Conservation (phyloP, 2,329 filamentous ascomycete genomes). For the Aspergillus fructus region DNA sequence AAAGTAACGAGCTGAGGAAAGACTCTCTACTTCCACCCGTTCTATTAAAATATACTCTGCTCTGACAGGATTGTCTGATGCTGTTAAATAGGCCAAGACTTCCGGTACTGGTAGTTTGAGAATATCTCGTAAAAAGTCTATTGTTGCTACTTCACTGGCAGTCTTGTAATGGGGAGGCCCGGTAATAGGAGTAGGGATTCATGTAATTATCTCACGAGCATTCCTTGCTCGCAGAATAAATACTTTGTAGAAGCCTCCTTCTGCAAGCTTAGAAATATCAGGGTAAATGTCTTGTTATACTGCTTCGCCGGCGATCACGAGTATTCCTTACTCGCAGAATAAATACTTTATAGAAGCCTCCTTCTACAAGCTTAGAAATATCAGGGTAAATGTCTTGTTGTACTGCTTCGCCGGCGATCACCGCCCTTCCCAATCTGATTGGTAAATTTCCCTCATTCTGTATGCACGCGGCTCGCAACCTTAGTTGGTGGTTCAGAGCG, state of each 20-base stretch:
- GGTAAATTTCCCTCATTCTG: too few relatives aligned
- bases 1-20: conserved; percentile 24
- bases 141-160: conserved; percentile 28
- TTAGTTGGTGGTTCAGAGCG: too few relatives aligned
- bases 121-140: conserved; percentile 24
- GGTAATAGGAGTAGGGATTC: conserved; percentile 29
- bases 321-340: too few relatives aligned
- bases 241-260: conserved; percentile 30
- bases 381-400: too few relatives aligned
- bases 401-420: too few relatives aligned
- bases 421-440: too few relatives aligned
- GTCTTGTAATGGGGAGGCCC: conserved; percentile 27
- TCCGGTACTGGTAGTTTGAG: conserved; percentile 37
- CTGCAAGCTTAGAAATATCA: conserved; percentile 21
- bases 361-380: too few relatives aligned
- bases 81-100: conserved; percentile 36
- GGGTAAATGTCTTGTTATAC: conserved; percentile 21
- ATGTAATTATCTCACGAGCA: conserved; percentile 26
- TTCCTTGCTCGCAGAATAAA: conserved; percentile 27
- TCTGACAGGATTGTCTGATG: conserved; percentile 37
- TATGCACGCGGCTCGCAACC: too few relatives aligned
- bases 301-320: conserved; percentile 22
- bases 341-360: too few relatives aligned
- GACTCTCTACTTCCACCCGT: conserved; percentile 33
- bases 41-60: conserved; percentile 48